Conservation (phyloP, 306 rosid species). For the Fagus crenata region DNA sequence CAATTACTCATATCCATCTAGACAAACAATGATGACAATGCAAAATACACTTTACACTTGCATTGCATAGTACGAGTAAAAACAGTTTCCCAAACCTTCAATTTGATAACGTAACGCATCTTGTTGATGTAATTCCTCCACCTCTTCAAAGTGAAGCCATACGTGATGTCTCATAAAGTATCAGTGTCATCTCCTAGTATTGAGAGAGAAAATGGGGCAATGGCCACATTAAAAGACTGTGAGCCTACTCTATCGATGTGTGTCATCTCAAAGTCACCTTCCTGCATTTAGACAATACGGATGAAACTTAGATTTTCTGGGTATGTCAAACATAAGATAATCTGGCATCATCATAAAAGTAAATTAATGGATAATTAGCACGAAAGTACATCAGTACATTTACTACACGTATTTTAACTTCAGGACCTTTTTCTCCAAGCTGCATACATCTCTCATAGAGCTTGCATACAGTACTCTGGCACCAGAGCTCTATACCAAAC, state of each 20-base stretch:
- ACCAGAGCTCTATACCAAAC: background rate
- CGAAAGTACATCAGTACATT: background rate
- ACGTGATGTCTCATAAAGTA: constrained; percentile 29
- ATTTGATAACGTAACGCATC: background rate
- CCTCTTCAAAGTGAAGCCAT: background rate
- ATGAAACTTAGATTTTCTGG: background rate
- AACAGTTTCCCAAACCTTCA: background rate
- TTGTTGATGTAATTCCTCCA: constrained; percentile 1
- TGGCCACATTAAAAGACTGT: constrained; percentile 49
- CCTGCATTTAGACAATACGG: constrained; percentile 39
- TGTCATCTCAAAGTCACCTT: constrained; percentile 68
- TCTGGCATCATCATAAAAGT: background rate
- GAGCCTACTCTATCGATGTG: constrained; percentile 48
- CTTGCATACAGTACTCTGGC: background rate
- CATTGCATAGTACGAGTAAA: background rate
- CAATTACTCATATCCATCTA: background rate
- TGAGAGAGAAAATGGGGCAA: constrained; percentile 59
- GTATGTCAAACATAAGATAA: background rate
- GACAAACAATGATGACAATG: background rate
- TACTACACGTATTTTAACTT: background rate
- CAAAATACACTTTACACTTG: background rate
- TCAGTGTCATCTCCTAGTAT: constrained; percentile 47
- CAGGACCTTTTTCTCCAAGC: background rate
- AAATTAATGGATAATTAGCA: background rate
- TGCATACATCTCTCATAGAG: background rate